Evolutionary conservation across 1,284 basidiomycete genomes (phyloP).

Genomic region (Acaromyces ingoldii): DNA sequence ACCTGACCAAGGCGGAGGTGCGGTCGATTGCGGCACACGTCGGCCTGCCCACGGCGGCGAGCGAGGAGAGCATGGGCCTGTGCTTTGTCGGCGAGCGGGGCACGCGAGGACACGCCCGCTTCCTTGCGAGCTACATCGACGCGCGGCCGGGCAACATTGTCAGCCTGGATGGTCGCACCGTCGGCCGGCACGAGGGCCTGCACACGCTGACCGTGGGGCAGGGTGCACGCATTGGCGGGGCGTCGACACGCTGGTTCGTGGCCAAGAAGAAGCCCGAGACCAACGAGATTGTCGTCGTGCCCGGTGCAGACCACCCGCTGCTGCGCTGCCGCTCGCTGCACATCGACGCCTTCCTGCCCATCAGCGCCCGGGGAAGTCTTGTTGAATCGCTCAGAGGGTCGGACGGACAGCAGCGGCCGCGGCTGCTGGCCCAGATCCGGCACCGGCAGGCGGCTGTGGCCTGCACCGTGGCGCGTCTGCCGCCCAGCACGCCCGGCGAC

Average conservation of each 20-base stretch:
- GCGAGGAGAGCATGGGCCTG: constrained; percentile 90
- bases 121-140: constrained; percentile 60
- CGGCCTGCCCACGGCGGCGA: constrained; percentile 68
- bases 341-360: constrained; percentile 20
- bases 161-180: constrained; percentile 58
- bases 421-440: constrained; percentile 68
- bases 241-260: constrained; percentile 67
- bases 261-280: constrained; percentile 63
- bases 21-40: constrained; percentile 68
- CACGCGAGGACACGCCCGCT: neutral
- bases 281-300: constrained; percentile 69
- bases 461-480: constrained; percentile 53
- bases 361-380: constrained; percentile 11
- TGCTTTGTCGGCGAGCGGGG: constrained; percentile 75
- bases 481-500: neutral
- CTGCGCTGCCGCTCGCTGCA: constrained; percentile 55
- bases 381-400: neutral
- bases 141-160: constrained; percentile 67
- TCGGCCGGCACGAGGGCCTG: constrained; percentile 69
- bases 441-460: constrained; percentile 64
- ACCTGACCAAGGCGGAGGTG: constrained; percentile 57
- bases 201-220: constrained; percentile 89
- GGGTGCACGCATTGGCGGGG: constrained; percentile 64
- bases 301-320: constrained; percentile 67
- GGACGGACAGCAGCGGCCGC: constrained; percentile 27